These are phyloP conservation scores for Cryptosporidium bovis DNA, from an alignment of 169 alveolate species.

Conservation along the genomic window DNA sequence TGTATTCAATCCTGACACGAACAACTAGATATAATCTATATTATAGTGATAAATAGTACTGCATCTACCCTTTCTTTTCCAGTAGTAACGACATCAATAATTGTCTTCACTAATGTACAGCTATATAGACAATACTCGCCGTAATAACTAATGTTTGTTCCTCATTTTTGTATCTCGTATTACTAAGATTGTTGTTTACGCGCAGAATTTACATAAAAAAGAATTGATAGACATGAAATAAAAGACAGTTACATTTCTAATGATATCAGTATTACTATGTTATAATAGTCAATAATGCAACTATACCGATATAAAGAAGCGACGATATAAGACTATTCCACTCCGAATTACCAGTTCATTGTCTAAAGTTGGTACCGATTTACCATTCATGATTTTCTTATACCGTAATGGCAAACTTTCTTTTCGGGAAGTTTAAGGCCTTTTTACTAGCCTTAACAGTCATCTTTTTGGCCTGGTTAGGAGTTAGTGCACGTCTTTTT, in stretches of 20 bases:
- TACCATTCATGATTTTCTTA: slow-evolving; percentile 2
- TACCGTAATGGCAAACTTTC: slow-evolving; percentile 84
- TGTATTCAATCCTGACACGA: neutral
- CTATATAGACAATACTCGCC: neutral
- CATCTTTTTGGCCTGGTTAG: slow-evolving; percentile 85
- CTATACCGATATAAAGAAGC: no score
- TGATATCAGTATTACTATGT: no score
- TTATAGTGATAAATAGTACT: no score
- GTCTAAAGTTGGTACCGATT: no score
- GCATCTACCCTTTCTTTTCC: no score
- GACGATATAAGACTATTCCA: no score
- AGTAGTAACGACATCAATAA: neutral
- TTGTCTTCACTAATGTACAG: neutral
- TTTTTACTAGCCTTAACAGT: slow-evolving; percentile 86
- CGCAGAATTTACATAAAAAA: neutral
- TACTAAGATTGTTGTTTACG: neutral
- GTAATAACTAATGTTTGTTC: neutral
- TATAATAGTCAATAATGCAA: no score
- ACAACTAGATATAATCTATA: no score
- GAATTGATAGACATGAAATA: no score
- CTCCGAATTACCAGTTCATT: no score
- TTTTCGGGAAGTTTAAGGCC: slow-evolving; percentile 83
- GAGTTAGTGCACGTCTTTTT: slow-evolving; percentile 89
- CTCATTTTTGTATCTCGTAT: neutral
- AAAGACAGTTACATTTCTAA: no score